Evolutionary conservation across 202 grass and related monocot species (phyloP).

Genomic region (Bolboschoenoplectus hybrid): DNA sequence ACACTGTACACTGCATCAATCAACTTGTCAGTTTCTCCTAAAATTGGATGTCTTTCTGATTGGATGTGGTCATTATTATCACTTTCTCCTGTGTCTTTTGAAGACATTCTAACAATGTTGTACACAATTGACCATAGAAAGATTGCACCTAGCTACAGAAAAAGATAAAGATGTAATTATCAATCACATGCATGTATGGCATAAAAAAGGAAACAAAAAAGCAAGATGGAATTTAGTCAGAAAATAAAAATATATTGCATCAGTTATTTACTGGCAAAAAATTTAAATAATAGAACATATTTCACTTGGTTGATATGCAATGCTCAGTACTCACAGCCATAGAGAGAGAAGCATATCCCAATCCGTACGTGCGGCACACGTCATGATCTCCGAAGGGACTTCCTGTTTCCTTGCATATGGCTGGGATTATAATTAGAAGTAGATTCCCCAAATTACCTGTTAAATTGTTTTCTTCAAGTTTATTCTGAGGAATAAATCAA

Average conservation of each 20-base stretch:
- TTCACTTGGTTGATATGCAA: neutral
- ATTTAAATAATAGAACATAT: neutral
- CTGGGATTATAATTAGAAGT: slow-evolving; percentile 82
- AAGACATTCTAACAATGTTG: slow-evolving; percentile 62
- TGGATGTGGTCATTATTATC: slow-evolving; percentile 7
- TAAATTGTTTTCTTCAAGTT: slow-evolving; percentile 6
- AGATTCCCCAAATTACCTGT: slow-evolving; percentile 86
- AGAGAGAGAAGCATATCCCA: slow-evolving; percentile 82
- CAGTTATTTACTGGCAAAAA: neutral
- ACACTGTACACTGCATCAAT: slow-evolving; percentile 30
- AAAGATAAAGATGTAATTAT: slow-evolving; percentile 4
- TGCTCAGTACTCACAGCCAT: slow-evolving; percentile 55
- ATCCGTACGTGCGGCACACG: slow-evolving; percentile 59
- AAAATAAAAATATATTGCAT: neutral
- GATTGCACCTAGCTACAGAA: slow-evolving; percentile 70
- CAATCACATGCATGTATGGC: slow-evolving; percentile 17
- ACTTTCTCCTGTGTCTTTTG: slow-evolving; percentile 37
- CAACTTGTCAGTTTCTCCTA: slow-evolving; percentile 44
- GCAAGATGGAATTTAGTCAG: neutral
- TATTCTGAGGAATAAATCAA: slow-evolving; percentile 19
- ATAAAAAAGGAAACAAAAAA: slow-evolving; percentile 17
- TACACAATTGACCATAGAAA: slow-evolving; percentile 77
- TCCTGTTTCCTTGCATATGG: slow-evolving; percentile 89
- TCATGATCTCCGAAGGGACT: slow-evolving; percentile 73
- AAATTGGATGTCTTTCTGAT: slow-evolving; percentile 19